Evolutionary conservation across 345 rosid species (phyloP), one percentile per base, ranked within the genome.

Genomic region (Conringia planisiliqua): DNA sequence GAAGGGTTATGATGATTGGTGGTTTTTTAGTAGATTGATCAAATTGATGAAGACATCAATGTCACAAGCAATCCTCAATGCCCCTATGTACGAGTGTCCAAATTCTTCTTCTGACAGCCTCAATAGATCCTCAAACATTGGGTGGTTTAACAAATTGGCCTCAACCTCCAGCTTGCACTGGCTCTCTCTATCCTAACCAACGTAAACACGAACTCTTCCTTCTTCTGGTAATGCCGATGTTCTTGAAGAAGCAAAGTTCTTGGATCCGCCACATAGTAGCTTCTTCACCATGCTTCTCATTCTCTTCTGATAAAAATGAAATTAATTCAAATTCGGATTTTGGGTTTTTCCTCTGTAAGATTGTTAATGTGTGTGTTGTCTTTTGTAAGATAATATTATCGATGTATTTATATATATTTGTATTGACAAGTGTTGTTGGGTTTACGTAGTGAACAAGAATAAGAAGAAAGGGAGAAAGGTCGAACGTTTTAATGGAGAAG

Each of bases 71-170:
- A 85, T 82, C 80, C 86, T 72, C 22, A 85, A 73, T 1, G 87
- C 86, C 5, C 90, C 87, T 0, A 72, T 80, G 38, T 85, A 87
- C 2, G 87, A 82, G 52, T 52, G 74, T 52, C 88, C 90, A n/a
- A 80, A 79, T 57, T 87, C 87, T 54, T 85, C 85, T 12, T 73
- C 79, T 5, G 86, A 85, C 33, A 79, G 33, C 6, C 74, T 77
- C 40, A 85, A 78, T 64, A 87, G 48, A 61, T 79, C 78, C 32
- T 82, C 72, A 36, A 87, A 80, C 57, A 85, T 75, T 17, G 86
- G 87, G 64, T 87, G 91, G 80, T 85, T 85, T 12, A 83, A 76
- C 72, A 66, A 78, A 68, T 74, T 48, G 29, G 82, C 88, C 32
- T 83, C 86, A 77, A 83, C 60, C 62, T 82, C 84, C 38, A 85